phyloP scores from a whole-genome alignment of 106 monocot species.

The Dendrobium chrysotoxum region DNA sequence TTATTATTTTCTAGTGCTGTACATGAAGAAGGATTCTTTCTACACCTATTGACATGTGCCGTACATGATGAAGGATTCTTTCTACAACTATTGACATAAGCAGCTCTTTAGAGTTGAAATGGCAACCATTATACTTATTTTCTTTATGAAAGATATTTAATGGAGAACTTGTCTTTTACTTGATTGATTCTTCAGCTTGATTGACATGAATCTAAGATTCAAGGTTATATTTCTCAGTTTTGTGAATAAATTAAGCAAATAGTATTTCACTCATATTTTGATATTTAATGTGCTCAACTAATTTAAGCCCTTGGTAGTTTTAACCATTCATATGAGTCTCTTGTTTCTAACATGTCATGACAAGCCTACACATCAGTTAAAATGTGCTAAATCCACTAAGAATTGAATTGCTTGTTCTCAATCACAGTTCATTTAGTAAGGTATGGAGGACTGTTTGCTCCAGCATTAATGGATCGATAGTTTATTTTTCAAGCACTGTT shows the following conservation, averaged over 20 bases:
- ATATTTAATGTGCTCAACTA: not conserved
- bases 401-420: not conserved
- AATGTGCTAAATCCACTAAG: not conserved
- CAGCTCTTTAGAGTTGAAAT: no score
- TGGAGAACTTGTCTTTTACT: not conserved
- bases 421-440: not conserved
- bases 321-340: not conserved
- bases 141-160: no score
- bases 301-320: not conserved
- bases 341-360: not conserved
- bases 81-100: not conserved
- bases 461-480: not conserved
- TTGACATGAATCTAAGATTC: not conserved
- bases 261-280: not conserved
- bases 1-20: no score
- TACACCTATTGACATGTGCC: not conserved
- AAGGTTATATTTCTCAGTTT: not conserved
- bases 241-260: not conserved
- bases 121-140: no score
- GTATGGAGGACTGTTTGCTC: not conserved
- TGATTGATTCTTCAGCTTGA: not conserved
- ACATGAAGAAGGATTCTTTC: no score
- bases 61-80: not conserved
- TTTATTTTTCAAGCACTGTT: not conserved
- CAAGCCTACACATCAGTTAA: not conserved